Conservation (phyloP, 139 green algal species). For the Chlorella sp. region DNA sequence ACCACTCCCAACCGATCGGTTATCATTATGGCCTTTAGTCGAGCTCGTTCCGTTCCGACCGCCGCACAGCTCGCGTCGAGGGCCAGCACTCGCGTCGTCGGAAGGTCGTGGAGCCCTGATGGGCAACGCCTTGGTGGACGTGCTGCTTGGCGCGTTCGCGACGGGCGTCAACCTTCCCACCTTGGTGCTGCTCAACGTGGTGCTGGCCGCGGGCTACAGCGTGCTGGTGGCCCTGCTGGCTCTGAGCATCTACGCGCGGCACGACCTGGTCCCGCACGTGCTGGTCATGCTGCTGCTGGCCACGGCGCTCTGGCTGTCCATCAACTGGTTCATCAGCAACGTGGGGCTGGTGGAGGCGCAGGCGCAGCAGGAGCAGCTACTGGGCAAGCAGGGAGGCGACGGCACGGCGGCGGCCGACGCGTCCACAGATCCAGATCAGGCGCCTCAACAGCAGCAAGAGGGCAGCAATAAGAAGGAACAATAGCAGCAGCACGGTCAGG, state of each 20-base stretch:
- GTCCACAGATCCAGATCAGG: too few species aligned
- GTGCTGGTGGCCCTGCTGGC: slow-evolving; percentile 6
- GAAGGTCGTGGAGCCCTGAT: too few species aligned
- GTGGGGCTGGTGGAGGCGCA: background rate
- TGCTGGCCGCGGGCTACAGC: slow-evolving; percentile 4
- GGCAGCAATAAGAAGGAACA: background rate
- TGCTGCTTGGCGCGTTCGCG: background rate
- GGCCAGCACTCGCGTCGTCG: too few species aligned
- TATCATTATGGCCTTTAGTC: too few species aligned
- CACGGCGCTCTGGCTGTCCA: slow-evolving; percentile 13
- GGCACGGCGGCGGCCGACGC: background rate
- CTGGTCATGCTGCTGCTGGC: slow-evolving; percentile 21
- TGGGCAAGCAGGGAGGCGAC: background rate
- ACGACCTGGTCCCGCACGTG: slow-evolving; percentile 21
- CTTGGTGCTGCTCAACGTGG: slow-evolving; percentile 12
- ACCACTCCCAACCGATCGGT: too few species aligned
- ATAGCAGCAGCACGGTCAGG: background rate
- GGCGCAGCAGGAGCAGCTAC: background rate
- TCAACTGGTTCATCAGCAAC: slow-evolving; percentile 30
- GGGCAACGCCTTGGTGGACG: too few species aligned
- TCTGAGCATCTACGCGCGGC: slow-evolving; percentile 7
- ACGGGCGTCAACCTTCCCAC: slow-evolving; percentile 22
- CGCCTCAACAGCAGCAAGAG: too few species aligned
- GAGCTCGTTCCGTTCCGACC: background rate
- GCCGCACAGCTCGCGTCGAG: background rate